Evolutionary conservation across 495 filamentous ascomycete species (phyloP).

Genomic region (Apodospora peruviana): DNA sequence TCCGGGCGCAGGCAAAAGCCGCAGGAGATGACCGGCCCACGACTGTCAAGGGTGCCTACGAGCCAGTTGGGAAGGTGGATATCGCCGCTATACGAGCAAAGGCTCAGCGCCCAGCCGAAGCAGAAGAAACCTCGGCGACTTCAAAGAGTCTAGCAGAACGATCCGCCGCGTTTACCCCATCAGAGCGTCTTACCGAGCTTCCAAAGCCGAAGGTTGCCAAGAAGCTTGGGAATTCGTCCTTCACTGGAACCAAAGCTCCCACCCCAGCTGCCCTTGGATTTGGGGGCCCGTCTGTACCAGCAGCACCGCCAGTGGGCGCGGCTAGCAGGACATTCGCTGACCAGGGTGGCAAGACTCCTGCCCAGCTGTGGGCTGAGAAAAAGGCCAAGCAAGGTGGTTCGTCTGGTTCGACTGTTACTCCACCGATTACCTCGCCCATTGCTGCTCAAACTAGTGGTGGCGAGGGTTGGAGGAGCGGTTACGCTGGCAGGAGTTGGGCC

Average conservation of each 20-base stretch:
- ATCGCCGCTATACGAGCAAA: conserved; percentile 85
- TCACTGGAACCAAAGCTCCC: conserved; percentile 83
- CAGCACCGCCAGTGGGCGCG: conserved; percentile 59
- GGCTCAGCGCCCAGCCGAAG: conserved; percentile 58
- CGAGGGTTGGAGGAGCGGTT: conserved; percentile 88
- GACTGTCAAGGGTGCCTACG: conserved; percentile 83
- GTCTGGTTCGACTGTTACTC: conserved; percentile 34
- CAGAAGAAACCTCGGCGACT: conserved; percentile 40
- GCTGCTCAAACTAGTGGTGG: conserved; percentile 62
- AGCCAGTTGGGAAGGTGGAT: conserved; percentile 90
- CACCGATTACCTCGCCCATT: conserved; percentile 46
- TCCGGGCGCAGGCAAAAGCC: conserved; percentile 72
- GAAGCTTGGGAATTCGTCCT: conserved; percentile 67
- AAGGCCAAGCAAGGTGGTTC: conserved; percentile 73
- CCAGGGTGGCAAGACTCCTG: conserved; percentile 90
- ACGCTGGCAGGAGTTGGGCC: conserved; percentile 82
- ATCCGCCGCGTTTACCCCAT: conserved; percentile 57
- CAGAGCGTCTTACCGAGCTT: conserved; percentile 77
- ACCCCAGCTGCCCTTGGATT: conserved; percentile 63
- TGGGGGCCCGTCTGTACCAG: conserved; percentile 39
- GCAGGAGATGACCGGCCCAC: conserved; percentile 69
- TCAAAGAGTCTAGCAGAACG: conserved; percentile 60
- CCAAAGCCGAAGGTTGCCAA: conserved; percentile 94
- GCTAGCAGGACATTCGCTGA: conserved; percentile 92
- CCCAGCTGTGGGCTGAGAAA: conserved; percentile 95